Base-by-base conservation (phyloP, 2,329 filamentous ascomycete species). In the Pseudohalonectria lignicola region DNA sequence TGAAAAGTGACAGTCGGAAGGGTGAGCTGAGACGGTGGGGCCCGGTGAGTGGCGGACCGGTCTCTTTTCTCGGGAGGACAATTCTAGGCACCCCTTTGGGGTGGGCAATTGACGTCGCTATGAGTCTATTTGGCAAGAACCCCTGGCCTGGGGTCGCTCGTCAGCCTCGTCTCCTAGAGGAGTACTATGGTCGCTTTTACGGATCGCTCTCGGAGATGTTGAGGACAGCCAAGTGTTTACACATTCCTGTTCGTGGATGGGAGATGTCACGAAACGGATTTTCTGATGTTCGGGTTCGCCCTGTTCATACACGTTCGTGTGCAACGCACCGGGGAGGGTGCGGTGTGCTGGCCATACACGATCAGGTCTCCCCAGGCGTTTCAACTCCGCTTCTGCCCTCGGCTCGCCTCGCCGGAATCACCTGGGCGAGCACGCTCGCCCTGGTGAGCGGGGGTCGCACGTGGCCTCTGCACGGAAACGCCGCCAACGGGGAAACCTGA, bases 41-140 rank as follows among this genome's bases (percentile, higher is more conserved):
- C 48, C 42, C 50, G 18, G 35, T 50, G 45, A 51, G 50, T 48
- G 67, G 64, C 62, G 56, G 70, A 77, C 63, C 56, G 63, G 64
- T 21, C 49, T 64, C 55, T 45, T 49, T 45, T 47, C 47, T 68
- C 59, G 68, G 62, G 64, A 77, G 70, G 67, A 69, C 64, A 58
- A n/a, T n/a, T n/a, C n/a, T n/a, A n/a, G n/a, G n/a, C n/a, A n/a
- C n/a, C n/a, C n/a, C n/a, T n/a, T n/a, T n/a, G n/a, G 61, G 64
- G 64, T 66, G 67, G 35, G 35, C 35, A 37, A 37, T n/a, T n/a
- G 35, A 19, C 26, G 17, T 13, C 11, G 36, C 79, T 76, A 86
- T 86, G 82, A 85, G 82, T 76, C 72, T 55, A 66, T 71, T 64
- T 57, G 80, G 74, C 81, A 82, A 86, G 81, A 82, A 64, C 74